A percentile compares a stretch with the other conserved stretches of the same genome.
These are phyloP conservation scores for Elsinoe perseae DNA, from an alignment of 2,329 filamentous ascomycete genomes.

Conservation along the genomic window DNA sequence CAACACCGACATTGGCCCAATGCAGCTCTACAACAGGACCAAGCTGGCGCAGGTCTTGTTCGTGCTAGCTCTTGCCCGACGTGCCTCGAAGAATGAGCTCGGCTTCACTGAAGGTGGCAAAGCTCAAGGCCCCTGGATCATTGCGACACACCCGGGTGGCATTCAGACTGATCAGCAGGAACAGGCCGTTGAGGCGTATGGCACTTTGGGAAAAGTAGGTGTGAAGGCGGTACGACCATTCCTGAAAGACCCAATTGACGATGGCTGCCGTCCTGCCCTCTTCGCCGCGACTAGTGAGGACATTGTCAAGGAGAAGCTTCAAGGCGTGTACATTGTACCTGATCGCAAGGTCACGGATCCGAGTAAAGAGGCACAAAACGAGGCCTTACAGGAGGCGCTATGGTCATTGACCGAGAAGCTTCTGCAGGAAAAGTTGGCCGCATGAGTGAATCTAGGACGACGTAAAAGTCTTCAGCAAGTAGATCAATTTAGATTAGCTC, in stretches of 20 bases:
- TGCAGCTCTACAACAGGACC: constrained; percentile 42
- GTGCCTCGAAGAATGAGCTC: constrained; percentile 33
- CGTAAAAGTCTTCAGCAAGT: too few species aligned
- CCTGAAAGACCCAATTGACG: constrained; percentile 43
- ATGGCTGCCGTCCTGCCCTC: constrained; percentile 42
- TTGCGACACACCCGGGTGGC: constrained; percentile 44
- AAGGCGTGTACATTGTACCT: constrained; percentile 44
- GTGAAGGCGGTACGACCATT: constrained; percentile 39
- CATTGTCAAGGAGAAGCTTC: constrained; percentile 37
- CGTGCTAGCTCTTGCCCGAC: constrained; percentile 35
- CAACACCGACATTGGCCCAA: constrained; percentile 43
- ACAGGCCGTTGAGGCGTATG: constrained; percentile 46
- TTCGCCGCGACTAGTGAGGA: constrained; percentile 43
- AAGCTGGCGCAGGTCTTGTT: constrained; percentile 46
- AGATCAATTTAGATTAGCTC: too few species aligned
- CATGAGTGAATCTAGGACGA: too few species aligned
- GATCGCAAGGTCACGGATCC: constrained; percentile 41
- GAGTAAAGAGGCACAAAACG: constrained; percentile 37
- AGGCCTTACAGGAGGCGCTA: constrained; percentile 36
- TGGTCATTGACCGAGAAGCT: constrained; percentile 42
- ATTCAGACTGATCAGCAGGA: constrained; percentile 42
- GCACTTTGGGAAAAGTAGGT: constrained; percentile 39
- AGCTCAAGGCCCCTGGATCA: constrained; percentile 36
- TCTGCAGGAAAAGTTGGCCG: constrained; percentile 35
- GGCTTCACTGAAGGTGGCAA: constrained; percentile 23